These are phyloP conservation scores for Platanthera guangdongensis DNA, from an alignment of 106 monocot species.

Conservation along the genomic window DNA sequence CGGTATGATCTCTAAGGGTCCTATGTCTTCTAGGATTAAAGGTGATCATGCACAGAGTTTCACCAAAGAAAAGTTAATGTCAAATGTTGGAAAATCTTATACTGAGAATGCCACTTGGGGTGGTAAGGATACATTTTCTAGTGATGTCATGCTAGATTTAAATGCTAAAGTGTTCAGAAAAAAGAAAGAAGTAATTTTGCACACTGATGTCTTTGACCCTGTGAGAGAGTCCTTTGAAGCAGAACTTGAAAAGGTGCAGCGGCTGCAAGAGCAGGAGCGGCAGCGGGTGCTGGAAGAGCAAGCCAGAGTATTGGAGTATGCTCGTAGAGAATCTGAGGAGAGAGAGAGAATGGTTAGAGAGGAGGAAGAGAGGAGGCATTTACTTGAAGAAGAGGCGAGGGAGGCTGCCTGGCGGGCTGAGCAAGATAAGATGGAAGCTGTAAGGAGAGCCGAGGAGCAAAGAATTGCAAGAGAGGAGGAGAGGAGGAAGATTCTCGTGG, in stretches of 20 bases:
- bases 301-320: constrained; percentile 51
- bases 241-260: constrained; percentile 81
- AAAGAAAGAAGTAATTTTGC: constrained; percentile 56
- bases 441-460: constrained; percentile 59
- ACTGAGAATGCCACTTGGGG: constrained; percentile 46
- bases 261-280: constrained; percentile 78
- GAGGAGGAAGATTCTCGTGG: constrained; percentile 47
- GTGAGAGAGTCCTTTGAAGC: constrained; percentile 93
- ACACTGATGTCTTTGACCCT: constrained; percentile 66
- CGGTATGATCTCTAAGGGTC: constrained; percentile 19
- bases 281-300: constrained; percentile 71
- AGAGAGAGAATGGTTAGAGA: constrained; percentile 64
- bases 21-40: constrained; percentile 37
- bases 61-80: constrained; percentile 39
- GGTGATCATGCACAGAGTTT: constrained; percentile 39
- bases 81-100: constrained; percentile 29
- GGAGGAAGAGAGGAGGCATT: constrained; percentile 60
- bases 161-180: constrained; percentile 54
- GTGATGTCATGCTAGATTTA: constrained; percentile 32
- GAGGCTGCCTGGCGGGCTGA: constrained; percentile 74
- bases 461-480: constrained; percentile 78
- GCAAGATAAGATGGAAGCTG: constrained; percentile 68
- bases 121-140: constrained; percentile 31
- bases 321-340: constrained; percentile 84
- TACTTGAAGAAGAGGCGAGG: constrained; percentile 74